Evolutionary conservation across 2,329 filamentous ascomycete genomes (phyloP).

Genomic region (Thelonectria rubi): DNA sequence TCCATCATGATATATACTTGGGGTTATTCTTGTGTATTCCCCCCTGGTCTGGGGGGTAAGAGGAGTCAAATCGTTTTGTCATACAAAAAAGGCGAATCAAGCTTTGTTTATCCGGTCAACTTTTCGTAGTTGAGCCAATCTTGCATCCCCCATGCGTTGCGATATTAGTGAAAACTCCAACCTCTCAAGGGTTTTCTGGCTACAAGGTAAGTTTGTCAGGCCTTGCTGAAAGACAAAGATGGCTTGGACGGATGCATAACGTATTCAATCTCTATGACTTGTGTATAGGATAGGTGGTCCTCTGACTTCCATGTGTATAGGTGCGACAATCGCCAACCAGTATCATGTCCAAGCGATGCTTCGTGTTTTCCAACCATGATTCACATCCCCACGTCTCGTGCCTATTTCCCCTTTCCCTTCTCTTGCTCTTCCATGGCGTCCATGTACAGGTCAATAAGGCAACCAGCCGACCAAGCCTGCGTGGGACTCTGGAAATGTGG

Average conservation of each 20-base stretch:
- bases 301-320: background rate
- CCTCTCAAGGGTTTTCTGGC: too few species aligned
- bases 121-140: background rate
- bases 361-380: background rate
- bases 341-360: background rate
- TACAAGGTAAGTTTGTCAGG: too few species aligned
- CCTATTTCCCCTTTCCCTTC: slow-evolving; percentile 9
- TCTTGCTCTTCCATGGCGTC: slow-evolving; percentile 73
- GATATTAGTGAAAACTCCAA: background rate
- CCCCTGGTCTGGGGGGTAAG: slow-evolving; percentile 5
- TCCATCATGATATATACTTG: slow-evolving; percentile 7
- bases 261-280: background rate
- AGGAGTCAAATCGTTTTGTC: slow-evolving; percentile 32
- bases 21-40: slow-evolving; percentile 1
- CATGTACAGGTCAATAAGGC: slow-evolving; percentile 95
- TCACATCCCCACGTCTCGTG: slow-evolving; percentile 18
- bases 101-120: slow-evolving; percentile 17
- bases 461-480: slow-evolving; percentile 95
- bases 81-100: slow-evolving; percentile 25
- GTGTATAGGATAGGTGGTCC: too few species aligned
- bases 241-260: too few species aligned
- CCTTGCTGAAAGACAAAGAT: too few species aligned
- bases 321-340: background rate
- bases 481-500: slow-evolving; percentile 75
- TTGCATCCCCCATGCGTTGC: too few species aligned